Base-by-base conservation (phyloP, 106 monocot species). In the Acorus calamus region DNA sequence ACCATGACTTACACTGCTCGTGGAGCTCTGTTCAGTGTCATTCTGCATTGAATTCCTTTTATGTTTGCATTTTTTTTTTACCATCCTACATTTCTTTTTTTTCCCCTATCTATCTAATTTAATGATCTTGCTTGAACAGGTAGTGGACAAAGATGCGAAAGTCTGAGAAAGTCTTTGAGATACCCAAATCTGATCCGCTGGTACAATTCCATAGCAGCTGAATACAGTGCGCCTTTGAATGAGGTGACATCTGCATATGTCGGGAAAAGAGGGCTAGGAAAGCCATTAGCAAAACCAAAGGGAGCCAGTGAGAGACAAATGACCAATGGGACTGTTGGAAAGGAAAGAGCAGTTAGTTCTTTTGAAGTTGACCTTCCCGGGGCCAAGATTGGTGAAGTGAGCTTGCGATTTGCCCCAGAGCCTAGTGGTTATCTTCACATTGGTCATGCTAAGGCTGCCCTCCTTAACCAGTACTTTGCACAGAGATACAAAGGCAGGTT, bases 351-450 rank as follows among this genome's bases (percentile, higher is more conserved):
- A 55, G 28, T 28, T 28, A 53, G 75, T 70, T 50, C 51, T 9
- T 82, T 74, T 80, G 94, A 96, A 56, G 74, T 96, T 11, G 96
- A 96, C 73, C 90, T 96, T 62, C 96, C 96, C 47, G 85, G 83
- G 53, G 96, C 96, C 57, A 75, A 85, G 77, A 59, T 83, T 60
- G 91, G 96, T 43, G 72, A 98, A 42, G 96, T 98, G 11, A 83
- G 96, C 67, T 74, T 98, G 73, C 74, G 96, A 50, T 98, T 98
- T 81, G 96, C 96, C 13, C 96, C 96, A 3, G 96, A 98, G 62
- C 96, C 96, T 45, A 98, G 96, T 58, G 96, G 96, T 7, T 98
- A 85, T 51, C 90, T 98, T 55, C 96, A 98, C 52, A 98, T 98
- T 70, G 96, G 96, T 46, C 96, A 98, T 66, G 71, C 96, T 46